Conservation (phyloP, 2,329 filamentous ascomycete species). For the Pezicula radicicola region DNA sequence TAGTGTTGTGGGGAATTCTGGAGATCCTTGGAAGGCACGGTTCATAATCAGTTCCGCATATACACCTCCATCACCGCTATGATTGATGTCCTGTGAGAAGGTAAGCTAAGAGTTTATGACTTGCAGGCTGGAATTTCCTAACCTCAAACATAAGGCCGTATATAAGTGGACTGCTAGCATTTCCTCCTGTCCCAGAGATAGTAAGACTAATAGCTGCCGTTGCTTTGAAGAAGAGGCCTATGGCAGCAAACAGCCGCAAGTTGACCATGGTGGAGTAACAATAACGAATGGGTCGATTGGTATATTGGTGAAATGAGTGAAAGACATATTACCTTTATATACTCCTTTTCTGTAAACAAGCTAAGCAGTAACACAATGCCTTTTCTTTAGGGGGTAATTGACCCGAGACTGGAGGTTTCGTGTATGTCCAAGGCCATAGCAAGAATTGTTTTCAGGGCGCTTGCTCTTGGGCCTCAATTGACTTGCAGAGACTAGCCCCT, state of each 20-base stretch:
- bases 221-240: neutral
- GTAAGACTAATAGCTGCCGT: neutral
- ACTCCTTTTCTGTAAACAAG: too few relatives aligned
- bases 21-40: conserved; percentile 57
- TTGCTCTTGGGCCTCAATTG: too few relatives aligned
- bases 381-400: too few relatives aligned
- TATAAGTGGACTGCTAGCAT: conserved; percentile 4
- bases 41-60: conserved; percentile 70
- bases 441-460: too few relatives aligned
- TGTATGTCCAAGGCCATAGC: too few relatives aligned
- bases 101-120: neutral
- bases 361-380: too few relatives aligned
- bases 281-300: neutral
- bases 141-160: conserved; percentile 7
- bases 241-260: neutral
- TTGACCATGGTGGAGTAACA: neutral
- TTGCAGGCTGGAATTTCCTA: neutral
- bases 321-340: too few relatives aligned
- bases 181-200: neutral
- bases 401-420: too few relatives aligned
- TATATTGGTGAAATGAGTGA: too few relatives aligned
- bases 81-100: conserved; percentile 14
- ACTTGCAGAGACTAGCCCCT: too few relatives aligned
- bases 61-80: conserved; percentile 18
- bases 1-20: conserved; percentile 42